phyloP scores from a whole-genome alignment of 129 eudicot species.

The Pittosporum tobira region DNA sequence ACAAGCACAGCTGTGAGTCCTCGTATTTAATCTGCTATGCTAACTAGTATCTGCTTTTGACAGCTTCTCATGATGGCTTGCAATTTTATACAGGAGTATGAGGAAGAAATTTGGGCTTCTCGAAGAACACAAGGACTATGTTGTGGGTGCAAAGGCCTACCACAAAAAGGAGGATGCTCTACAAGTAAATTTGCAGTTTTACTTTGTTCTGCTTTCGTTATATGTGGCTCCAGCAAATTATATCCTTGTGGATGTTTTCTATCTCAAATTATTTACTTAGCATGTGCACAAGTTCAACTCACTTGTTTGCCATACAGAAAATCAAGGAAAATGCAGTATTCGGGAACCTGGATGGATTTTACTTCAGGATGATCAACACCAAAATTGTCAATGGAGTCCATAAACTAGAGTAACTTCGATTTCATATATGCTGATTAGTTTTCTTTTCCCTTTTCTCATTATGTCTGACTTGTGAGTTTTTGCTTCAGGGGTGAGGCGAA shows the following conservation, averaged over 20 bases:
- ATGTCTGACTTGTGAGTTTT: slow-evolving; percentile 9
- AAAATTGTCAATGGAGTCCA: slow-evolving; percentile 76
- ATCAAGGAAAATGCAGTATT: slow-evolving; percentile 83
- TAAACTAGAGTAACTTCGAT: slow-evolving; percentile 26
- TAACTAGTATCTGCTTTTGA: neutral
- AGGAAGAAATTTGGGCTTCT: slow-evolving; percentile 72
- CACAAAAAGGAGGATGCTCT: slow-evolving; percentile 76
- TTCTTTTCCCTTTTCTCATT: neutral
- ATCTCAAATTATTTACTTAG: neutral
- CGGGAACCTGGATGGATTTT: slow-evolving; percentile 89
- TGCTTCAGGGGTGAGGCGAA: slow-evolving; percentile 57
- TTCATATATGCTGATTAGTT: neutral
- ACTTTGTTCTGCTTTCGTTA: neutral
- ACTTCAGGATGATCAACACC: slow-evolving; percentile 78
- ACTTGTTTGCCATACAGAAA: slow-evolving; percentile 45
- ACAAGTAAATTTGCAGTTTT: slow-evolving; percentile 26
- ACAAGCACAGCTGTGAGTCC: slow-evolving; percentile 82
- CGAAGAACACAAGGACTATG: slow-evolving; percentile 95
- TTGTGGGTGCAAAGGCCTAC: slow-evolving; percentile 65
- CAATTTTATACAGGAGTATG: slow-evolving; percentile 28
- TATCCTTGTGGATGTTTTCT: neutral
- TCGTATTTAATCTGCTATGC: neutral
- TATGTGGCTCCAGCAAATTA: neutral
- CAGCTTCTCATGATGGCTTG: neutral
- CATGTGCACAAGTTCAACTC: neutral